A percentile compares a stretch with the other conserved stretches of the same genome.
Conservation (phyloP, 1,139 yeast genomes). For the Scheffersomyces illinoinensis region DNA sequence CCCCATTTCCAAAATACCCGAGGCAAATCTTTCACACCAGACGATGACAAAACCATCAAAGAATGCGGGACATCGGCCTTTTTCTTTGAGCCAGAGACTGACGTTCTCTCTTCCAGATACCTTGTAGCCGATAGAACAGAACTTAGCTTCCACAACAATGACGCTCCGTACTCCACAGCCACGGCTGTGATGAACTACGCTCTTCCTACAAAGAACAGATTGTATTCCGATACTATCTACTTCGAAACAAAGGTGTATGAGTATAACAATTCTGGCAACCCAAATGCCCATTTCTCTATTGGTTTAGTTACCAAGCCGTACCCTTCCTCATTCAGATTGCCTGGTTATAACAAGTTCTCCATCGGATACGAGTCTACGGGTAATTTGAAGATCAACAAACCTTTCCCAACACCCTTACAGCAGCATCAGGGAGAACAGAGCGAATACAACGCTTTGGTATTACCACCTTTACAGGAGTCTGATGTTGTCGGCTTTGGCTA, state of each 20-base stretch:
- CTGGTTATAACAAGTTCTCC: conserved; percentile 81
- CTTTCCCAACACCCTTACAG: conserved; percentile 54
- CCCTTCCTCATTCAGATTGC: conserved; percentile 77
- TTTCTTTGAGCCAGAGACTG: conserved; percentile 39
- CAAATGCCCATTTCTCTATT: conserved; percentile 60
- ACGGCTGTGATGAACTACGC: conserved; percentile 58
- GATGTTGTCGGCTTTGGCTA: conserved; percentile 95
- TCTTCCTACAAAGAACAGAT: conserved; percentile 57
- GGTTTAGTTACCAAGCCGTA: conserved; percentile 89
- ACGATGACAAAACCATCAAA: conserved; percentile 29
- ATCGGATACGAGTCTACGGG: conserved; percentile 90
- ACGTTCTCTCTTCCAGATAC: conserved; percentile 31
- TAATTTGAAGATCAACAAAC: conserved; percentile 75
- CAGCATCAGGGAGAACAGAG: conserved; percentile 51
- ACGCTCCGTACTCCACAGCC: conserved; percentile 46
- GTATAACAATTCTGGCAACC: conserved; percentile 28
- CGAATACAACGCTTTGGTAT: conserved; percentile 58
- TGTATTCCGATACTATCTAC: conserved; percentile 61
- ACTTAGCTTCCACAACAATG: conserved; percentile 48
- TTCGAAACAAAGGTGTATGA: conserved; percentile 71
- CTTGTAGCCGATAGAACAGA: conserved; percentile 67
- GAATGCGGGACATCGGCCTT: conserved; percentile 46
- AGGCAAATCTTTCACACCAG: conserved; percentile 35
- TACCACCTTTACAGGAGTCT: conserved; percentile 78
- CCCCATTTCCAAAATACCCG: conserved; percentile 32